Percentiles rank a stretch among this genome's conserved stretches.
Conservation (phyloP, 108 stramenopile species). For the Nitzschia inconspicua region DNA sequence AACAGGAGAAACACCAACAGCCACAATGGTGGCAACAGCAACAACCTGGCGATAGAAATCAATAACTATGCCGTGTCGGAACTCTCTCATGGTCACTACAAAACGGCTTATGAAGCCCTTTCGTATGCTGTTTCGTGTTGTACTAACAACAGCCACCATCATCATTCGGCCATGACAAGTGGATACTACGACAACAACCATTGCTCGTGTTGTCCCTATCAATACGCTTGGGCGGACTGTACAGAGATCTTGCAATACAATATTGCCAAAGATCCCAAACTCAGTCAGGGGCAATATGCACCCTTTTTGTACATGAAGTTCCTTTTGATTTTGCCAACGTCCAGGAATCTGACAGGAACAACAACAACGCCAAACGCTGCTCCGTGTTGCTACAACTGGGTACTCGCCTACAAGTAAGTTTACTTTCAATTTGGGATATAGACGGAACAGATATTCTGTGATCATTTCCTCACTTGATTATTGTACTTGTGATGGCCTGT, state of each 20-base stretch:
- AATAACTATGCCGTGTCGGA: slow-evolving; percentile 15
- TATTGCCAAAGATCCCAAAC: not conserved
- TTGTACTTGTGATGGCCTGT: no score
- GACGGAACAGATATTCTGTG: no score
- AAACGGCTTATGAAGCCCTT: slow-evolving; percentile 1
- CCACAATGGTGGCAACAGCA: no score
- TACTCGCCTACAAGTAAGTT: slow-evolving; percentile 21
- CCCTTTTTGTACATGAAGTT: slow-evolving; percentile 15
- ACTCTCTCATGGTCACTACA: slow-evolving; percentile 2
- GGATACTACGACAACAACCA: no score
- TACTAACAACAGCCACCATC: not conserved
- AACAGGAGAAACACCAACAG: no score
- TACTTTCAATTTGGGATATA: no score
- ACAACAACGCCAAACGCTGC: not conserved
- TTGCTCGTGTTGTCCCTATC: no score
- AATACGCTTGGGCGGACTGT: slow-evolving; percentile 16
- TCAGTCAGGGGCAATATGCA: slow-evolving; percentile 10
- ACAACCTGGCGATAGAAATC: slow-evolving; percentile 8
- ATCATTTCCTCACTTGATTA: no score
- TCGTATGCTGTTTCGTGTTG: slow-evolving; percentile 19
- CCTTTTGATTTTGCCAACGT: slow-evolving; percentile 3
- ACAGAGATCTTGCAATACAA: slow-evolving; percentile 1
- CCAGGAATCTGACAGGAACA: not conserved
- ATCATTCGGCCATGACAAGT: not conserved
- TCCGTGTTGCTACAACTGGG: slow-evolving; percentile 16